phyloP scores from a whole-genome alignment of 1,284 basidiomycete species.

The Ceratobasidium sp. region DNA sequence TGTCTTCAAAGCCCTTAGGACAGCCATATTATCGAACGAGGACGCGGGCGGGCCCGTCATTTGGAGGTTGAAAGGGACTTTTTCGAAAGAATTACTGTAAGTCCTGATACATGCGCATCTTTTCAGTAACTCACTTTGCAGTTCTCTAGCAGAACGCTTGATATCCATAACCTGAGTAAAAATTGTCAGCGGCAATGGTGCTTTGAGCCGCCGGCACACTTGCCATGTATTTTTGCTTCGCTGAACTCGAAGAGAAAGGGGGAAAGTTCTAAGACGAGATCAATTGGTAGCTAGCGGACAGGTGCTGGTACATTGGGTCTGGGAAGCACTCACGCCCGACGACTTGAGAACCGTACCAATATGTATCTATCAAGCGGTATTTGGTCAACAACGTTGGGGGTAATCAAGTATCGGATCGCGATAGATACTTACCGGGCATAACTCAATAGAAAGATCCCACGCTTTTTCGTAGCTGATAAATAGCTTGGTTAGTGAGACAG shows the following conservation, averaged over 20 bases:
- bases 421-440: slow-evolving; percentile 5
- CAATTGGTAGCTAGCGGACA: background rate
- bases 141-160: background rate
- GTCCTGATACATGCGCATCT: background rate
- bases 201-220: background rate
- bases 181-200: too few species aligned
- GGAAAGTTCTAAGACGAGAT: slow-evolving; percentile 9
- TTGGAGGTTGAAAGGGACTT: slow-evolving; percentile 5
- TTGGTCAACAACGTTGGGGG: background rate
- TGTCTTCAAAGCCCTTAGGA: slow-evolving; percentile 9
- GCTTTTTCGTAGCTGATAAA: slow-evolving; percentile 7
- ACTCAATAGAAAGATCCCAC: slow-evolving; percentile 11
- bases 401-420: too few species aligned
- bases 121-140: slow-evolving; percentile 2
- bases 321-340: slow-evolving; percentile 10
- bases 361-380: background rate
- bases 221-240: slow-evolving; percentile 15
- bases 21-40: slow-evolving; percentile 8
- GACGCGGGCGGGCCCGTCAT: background rate
- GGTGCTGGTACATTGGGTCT: background rate
- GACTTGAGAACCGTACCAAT: background rate
- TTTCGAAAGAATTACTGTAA: background rate
- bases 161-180: background rate
- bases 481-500: background rate
- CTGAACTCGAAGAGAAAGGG: slow-evolving; percentile 3